A percentile compares a stretch with the other conserved stretches of the same genome.
phyloP scores from a whole-genome alignment of 768 basidiomycete species.

The Strobilomyces confusus region DNA sequence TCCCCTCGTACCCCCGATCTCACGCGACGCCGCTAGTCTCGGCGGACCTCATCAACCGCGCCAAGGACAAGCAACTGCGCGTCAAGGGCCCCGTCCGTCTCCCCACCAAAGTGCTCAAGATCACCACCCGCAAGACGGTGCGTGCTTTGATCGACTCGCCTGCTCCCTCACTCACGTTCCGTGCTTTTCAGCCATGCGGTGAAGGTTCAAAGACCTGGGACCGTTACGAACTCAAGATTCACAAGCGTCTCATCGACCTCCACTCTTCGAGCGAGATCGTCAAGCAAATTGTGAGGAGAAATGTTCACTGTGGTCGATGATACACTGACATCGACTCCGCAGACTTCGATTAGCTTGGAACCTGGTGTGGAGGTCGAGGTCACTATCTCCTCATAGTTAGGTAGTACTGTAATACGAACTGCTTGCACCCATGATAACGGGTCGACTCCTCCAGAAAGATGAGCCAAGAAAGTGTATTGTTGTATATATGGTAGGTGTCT shows the following conservation, averaged over 20 bases:
- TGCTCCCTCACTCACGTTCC: background rate
- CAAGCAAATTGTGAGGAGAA: constrained; percentile 92
- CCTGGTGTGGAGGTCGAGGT: constrained; percentile 99
- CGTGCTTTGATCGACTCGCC: constrained; percentile 27
- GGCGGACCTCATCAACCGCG: constrained; percentile 92
- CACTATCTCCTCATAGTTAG: constrained; percentile 74
- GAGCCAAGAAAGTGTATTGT: background rate
- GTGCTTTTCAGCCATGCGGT: constrained; percentile 85
- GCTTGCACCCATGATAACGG: constrained; percentile 1
- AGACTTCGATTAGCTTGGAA: constrained; percentile 99
- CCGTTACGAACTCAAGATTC: constrained; percentile 97
- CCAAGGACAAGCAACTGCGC: constrained; percentile 99
- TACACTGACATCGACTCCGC: constrained; percentile 9
- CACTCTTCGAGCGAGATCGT: constrained; percentile 98
- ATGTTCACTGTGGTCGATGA: background rate
- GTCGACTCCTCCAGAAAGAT: background rate
- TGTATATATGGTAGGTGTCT: constrained; percentile 7
- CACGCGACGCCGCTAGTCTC: constrained; percentile 61
- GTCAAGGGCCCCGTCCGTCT: constrained; percentile 99
- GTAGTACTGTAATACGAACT: constrained; percentile 2
- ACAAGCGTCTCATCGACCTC: constrained; percentile 99
- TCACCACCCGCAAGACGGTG: constrained; percentile 98
- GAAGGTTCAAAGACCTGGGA: constrained; percentile 99
- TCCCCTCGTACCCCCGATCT: background rate
- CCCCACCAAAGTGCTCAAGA: constrained; percentile 97